These are phyloP conservation scores for Fusarium palustre DNA, from an alignment of 2,329 filamentous ascomycete species.

Conservation along the genomic window DNA sequence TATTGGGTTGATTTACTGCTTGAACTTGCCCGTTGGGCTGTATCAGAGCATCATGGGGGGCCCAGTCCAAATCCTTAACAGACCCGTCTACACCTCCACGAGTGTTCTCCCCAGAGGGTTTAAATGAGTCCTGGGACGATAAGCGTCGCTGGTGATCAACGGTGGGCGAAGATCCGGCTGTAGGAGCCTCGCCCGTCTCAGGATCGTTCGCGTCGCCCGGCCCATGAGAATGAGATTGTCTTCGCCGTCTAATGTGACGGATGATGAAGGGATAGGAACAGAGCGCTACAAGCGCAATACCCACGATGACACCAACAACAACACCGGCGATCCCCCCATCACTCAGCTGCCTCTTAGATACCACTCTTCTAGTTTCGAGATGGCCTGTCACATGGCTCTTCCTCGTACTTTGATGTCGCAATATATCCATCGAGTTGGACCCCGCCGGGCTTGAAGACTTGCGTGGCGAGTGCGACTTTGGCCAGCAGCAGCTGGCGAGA, in stretches of 20 bases:
- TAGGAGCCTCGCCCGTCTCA: constrained; percentile 48
- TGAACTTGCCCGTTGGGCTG: constrained; percentile 32
- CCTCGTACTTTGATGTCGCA: constrained; percentile 37
- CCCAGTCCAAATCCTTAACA: constrained; percentile 47
- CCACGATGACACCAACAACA: constrained; percentile 53
- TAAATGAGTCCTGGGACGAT: constrained; percentile 55
- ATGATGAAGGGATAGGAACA: constrained; percentile 57
- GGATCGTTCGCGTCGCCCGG: constrained; percentile 43
- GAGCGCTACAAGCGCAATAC: constrained; percentile 49
- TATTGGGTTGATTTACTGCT: constrained; percentile 13
- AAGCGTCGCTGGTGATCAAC: constrained; percentile 48
- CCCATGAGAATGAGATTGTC: constrained; percentile 40
- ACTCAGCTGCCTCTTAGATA: constrained; percentile 48
- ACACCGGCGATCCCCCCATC: constrained; percentile 55
- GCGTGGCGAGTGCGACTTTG: constrained; percentile 22
- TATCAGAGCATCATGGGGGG: constrained; percentile 31
- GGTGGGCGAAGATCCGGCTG: constrained; percentile 18
- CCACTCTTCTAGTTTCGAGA: constrained; percentile 33
- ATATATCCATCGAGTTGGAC: constrained; percentile 40
- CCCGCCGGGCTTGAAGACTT: constrained; percentile 19
- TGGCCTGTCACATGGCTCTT: constrained; percentile 42
- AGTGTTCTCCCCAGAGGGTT: constrained; percentile 47
- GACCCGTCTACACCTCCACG: constrained; percentile 45
- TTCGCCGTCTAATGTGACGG: constrained; percentile 47
- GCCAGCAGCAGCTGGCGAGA: constrained; percentile 41